phyloP scores from a whole-genome alignment of 805 yeast species.

The Schwanniomyces yamadae region DNA sequence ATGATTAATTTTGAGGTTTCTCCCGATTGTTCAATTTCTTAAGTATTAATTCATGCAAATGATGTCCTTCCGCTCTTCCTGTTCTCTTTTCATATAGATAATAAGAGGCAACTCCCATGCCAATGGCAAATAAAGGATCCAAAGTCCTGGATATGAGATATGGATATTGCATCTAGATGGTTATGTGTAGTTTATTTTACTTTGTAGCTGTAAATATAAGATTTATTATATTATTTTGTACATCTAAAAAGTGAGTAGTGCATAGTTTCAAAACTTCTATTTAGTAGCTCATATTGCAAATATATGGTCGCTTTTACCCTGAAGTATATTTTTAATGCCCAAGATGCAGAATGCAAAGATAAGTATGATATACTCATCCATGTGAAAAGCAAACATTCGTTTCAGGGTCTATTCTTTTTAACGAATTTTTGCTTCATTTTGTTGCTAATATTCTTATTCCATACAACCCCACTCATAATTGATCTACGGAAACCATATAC shows the following conservation, averaged over 20 bases:
- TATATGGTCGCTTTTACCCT: too few species aligned
- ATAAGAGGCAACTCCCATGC: slow-evolving; percentile 62
- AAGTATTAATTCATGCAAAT: slow-evolving; percentile 50
- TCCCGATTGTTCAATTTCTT: slow-evolving; percentile 30
- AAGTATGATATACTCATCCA: too few species aligned
- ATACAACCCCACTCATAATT: slow-evolving; percentile 55
- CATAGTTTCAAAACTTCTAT: not conserved
- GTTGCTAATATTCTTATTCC: slow-evolving; percentile 60
- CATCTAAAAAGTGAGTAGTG: not conserved
- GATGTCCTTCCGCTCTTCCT: slow-evolving; percentile 59
- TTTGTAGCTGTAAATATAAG: not conserved
- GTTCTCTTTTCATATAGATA: slow-evolving; percentile 60
- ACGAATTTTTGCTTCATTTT: slow-evolving; percentile 46
- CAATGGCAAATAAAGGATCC: slow-evolving; percentile 66
- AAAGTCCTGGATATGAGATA: slow-evolving; percentile 51
- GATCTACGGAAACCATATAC: slow-evolving; percentile 44
- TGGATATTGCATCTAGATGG: slow-evolving; percentile 37
- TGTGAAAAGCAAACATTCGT: too few species aligned
- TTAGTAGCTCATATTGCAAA: too few species aligned
- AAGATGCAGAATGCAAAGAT: too few species aligned
- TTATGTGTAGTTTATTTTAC: not conserved
- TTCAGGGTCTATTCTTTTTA: slow-evolving; percentile 12
- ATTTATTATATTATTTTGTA: not conserved
- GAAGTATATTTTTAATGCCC: too few species aligned
- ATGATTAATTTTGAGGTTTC: slow-evolving; percentile 1